Evolutionary conservation across 1,139 yeast genomes (phyloP).

Genomic region (Pichia cactophila): DNA sequence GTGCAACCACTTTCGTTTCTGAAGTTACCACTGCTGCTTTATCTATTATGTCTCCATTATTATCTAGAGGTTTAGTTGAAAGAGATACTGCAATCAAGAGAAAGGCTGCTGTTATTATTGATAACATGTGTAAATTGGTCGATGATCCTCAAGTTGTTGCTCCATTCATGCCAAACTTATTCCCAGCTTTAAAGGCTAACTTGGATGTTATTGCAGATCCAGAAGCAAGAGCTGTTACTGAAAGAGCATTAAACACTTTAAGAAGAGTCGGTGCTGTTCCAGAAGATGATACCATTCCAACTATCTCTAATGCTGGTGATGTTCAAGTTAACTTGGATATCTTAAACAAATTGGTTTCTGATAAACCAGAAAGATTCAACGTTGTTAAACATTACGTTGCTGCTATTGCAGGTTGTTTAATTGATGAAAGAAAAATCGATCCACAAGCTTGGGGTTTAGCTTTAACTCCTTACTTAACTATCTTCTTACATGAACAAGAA

Average conservation of each 20-base stretch:
- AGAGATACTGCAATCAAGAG: slow-evolving; percentile 99
- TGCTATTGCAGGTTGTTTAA: slow-evolving; percentile 96
- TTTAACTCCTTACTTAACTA: slow-evolving; percentile 89
- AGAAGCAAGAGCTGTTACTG: slow-evolving; percentile 98
- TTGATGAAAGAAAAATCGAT: slow-evolving; percentile 95
- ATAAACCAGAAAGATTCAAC: slow-evolving; percentile 70
- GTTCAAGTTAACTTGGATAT: slow-evolving; percentile 76
- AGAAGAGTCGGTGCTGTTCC: slow-evolving; percentile 98
- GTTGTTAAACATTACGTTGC: slow-evolving; percentile 77
- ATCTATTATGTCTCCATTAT: slow-evolving; percentile 98
- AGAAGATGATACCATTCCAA: slow-evolving; percentile 85
- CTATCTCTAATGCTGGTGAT: slow-evolving; percentile 98
- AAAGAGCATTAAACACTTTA: slow-evolving; percentile 93
- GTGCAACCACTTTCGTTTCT: slow-evolving; percentile 99
- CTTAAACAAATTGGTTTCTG: slow-evolving; percentile 64
- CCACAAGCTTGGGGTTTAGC: slow-evolving; percentile 86
- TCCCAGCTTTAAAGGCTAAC: slow-evolving; percentile 94
- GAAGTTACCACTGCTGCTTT: slow-evolving; percentile 99
- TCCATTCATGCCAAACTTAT: slow-evolving; percentile 91
- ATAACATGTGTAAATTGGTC: slow-evolving; percentile 99
- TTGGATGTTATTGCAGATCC: slow-evolving; percentile 97
- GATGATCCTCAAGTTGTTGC: slow-evolving; percentile 99
- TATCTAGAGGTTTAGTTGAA: slow-evolving; percentile 99
- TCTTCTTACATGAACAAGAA: slow-evolving; percentile 88
- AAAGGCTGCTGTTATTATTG: slow-evolving; percentile 98